Evolutionary conservation across 305 asterid genomes (phyloP).

Genomic region (Solanum hybrid): DNA sequence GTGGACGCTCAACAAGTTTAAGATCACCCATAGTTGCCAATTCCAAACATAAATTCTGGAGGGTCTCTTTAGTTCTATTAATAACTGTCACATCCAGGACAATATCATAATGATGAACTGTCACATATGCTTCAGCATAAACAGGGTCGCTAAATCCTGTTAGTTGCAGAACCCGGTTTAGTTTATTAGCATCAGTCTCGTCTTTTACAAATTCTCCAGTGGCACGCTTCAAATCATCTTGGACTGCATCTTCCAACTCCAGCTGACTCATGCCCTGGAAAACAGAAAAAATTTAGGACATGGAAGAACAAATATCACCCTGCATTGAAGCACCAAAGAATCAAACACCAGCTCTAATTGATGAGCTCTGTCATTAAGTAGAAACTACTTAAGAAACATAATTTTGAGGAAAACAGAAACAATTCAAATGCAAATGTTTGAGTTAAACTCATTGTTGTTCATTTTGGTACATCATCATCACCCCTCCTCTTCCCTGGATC

Average conservation of each 20-base stretch:
- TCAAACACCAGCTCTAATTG: neutral
- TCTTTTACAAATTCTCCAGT: constrained; percentile 87
- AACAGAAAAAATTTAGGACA: neutral
- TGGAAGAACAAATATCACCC: neutral
- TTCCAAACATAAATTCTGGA: constrained; percentile 48
- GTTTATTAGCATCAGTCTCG: constrained; percentile 74
- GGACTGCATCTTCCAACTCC: constrained; percentile 93
- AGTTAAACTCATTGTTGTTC: neutral
- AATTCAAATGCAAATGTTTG: neutral
- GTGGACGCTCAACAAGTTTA: constrained; percentile 50
- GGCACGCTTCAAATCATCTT: constrained; percentile 92
- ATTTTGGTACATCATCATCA: neutral
- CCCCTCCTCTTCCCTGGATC: neutral
- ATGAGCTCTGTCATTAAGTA: neutral
- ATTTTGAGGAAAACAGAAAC: neutral
- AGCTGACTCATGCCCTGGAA: constrained; percentile 86
- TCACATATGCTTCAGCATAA: constrained; percentile 55
- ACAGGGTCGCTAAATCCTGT: constrained; percentile 93
- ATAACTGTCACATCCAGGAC: constrained; percentile 44
- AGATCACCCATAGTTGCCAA: constrained; percentile 55
- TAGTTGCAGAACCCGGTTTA: constrained; percentile 76
- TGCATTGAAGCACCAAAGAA: neutral
- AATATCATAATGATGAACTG: constrained; percentile 48
- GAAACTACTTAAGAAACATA: neutral
- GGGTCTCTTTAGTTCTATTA: constrained; percentile 45